These are phyloP conservation scores for Auxenochlorella protothecoides DNA, from an alignment of 139 green algal species.

Conservation along the genomic window DNA sequence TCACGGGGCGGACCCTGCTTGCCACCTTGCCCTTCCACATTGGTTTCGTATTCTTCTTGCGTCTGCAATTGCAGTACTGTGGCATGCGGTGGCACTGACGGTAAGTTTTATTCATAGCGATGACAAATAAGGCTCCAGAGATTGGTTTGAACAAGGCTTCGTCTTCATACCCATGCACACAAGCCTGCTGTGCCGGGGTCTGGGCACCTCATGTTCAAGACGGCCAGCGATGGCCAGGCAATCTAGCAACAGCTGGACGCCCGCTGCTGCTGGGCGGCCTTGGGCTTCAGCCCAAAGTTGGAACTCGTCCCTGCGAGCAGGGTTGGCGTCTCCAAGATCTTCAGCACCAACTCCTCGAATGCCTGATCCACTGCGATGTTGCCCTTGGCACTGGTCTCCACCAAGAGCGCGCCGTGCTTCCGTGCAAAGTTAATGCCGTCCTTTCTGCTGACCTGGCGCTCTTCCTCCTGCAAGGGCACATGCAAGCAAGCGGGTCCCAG, in stretches of 20 bases:
- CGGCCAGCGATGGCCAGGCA: not conserved
- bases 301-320: slow-evolving; percentile 18
- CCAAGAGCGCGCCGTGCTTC: slow-evolving; percentile 77
- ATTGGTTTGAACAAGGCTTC: no score
- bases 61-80: no score
- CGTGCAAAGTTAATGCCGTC: slow-evolving; percentile 70
- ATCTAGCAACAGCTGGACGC: slow-evolving; percentile 10
- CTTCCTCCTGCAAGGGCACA: slow-evolving; percentile 26
- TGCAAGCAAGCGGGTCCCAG: no score
- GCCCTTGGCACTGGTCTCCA: slow-evolving; percentile 84
- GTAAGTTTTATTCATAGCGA: no score
- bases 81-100: no score
- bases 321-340: slow-evolving; percentile 33
- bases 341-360: slow-evolving; percentile 83
- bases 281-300: slow-evolving; percentile 19
- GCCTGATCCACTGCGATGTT: slow-evolving; percentile 65
- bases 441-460: slow-evolving; percentile 58
- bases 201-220: no score
- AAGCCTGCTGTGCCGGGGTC: no score
- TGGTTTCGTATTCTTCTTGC: no score
- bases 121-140: no score
- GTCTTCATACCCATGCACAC: no score
- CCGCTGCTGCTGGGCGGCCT: not conserved
- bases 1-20: no score
- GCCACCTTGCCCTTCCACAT: no score